Percentiles rank a stretch among this genome's conserved stretches.
phyloP scores from a whole-genome alignment of 768 basidiomycete genomes.

The Hericium rajendrae region DNA sequence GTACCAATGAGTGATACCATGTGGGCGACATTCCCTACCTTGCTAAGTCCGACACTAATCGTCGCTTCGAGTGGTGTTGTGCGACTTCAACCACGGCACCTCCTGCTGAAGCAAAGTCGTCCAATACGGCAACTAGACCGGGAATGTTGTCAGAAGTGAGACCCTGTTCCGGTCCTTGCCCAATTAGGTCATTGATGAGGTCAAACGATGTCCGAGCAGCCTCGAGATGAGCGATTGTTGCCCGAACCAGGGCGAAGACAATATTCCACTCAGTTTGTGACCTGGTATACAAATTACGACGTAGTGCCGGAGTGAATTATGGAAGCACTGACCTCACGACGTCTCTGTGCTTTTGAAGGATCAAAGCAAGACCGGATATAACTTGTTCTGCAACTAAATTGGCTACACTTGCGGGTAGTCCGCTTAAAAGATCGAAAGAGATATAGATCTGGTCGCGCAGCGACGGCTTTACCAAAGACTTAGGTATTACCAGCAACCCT shows the following conservation, averaged over 20 bases:
- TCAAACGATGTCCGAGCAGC: conserved; percentile 81
- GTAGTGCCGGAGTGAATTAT: neutral
- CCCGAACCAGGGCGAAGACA: conserved; percentile 78
- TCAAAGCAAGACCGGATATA: conserved; percentile 67
- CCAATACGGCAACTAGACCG: conserved; percentile 71
- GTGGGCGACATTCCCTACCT: conserved; percentile 27
- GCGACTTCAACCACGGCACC: conserved; percentile 48
- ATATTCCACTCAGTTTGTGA: conserved; percentile 96
- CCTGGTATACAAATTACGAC: conserved; percentile 25
- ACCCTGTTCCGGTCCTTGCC: conserved; percentile 48
- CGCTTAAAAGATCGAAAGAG: conserved; percentile 82
- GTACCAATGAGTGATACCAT: no score
- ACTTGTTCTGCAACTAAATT: conserved; percentile 87
- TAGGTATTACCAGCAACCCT: neutral
- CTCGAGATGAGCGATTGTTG: conserved; percentile 78
- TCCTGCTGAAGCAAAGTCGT: conserved; percentile 81
- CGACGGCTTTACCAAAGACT: conserved; percentile 38
- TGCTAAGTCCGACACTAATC: conserved; percentile 37
- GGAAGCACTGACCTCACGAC: conserved; percentile 47
- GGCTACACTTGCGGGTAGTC: conserved; percentile 66
- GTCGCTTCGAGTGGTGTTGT: conserved; percentile 39
- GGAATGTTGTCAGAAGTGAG: conserved; percentile 72
- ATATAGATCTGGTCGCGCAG: conserved; percentile 92
- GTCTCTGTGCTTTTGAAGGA: conserved; percentile 68
- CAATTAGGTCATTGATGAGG: conserved; percentile 56